phyloP scores from a whole-genome alignment of 345 rosid genomes.

The Luvunga scandens region DNA sequence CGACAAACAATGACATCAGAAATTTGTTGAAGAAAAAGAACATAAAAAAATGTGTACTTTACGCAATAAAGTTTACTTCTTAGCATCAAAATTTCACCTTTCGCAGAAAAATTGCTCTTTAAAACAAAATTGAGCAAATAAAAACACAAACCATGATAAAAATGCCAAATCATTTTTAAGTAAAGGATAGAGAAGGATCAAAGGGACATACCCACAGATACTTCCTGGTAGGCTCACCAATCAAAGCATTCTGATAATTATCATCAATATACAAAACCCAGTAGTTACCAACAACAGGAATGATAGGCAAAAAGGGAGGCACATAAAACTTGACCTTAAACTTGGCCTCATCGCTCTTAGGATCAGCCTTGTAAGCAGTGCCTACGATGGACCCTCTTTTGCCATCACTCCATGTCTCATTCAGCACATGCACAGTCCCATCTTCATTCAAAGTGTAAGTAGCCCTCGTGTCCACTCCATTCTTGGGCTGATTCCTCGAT shows the following conservation, averaged over 20 bases:
- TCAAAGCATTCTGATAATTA: slow-evolving; percentile 58
- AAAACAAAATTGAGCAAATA: not conserved
- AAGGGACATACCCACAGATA: slow-evolving; percentile 66
- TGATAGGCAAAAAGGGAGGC: slow-evolving; percentile 81
- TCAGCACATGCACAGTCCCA: slow-evolving; percentile 71
- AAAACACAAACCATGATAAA: not conserved
- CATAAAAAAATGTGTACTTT: not conserved
- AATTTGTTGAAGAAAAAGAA: not conserved
- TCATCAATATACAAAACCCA: slow-evolving; percentile 76
- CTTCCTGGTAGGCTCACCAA: slow-evolving; percentile 73
- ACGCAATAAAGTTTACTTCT: not conserved
- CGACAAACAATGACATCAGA: not conserved
- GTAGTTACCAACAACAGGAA: slow-evolving; percentile 80
- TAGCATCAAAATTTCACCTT: not conserved
- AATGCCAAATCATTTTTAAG: not conserved
- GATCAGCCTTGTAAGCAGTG: slow-evolving; percentile 68
- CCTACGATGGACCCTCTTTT: slow-evolving; percentile 70
- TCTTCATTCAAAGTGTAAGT: slow-evolving; percentile 71
- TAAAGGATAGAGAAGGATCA: not conserved
- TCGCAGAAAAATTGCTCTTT: not conserved
- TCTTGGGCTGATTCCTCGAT: slow-evolving; percentile 69
- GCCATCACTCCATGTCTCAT: slow-evolving; percentile 81
- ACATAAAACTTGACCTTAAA: slow-evolving; percentile 85
- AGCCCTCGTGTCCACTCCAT: slow-evolving; percentile 76
- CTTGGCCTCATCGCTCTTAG: slow-evolving; percentile 81